Conservation (phyloP, 176 grass and related monocot species). For the Elymus sibiricus region DNA sequence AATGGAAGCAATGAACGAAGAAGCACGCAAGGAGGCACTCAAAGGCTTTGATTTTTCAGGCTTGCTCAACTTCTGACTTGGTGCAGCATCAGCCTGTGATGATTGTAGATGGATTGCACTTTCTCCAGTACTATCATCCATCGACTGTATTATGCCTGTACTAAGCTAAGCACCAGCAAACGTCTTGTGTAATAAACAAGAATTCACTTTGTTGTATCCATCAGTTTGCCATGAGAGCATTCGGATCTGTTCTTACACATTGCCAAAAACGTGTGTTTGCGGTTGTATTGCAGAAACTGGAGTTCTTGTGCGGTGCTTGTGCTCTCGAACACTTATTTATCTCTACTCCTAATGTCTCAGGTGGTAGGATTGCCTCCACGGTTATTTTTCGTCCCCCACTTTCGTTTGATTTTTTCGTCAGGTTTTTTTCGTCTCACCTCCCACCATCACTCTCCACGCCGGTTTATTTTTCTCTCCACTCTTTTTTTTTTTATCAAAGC, state of each 20-base stretch:
- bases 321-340: not conserved
- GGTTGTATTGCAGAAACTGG: not conserved
- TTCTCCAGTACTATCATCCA: not conserved
- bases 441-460: too few species aligned
- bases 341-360: too few species aligned
- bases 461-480: too few species aligned
- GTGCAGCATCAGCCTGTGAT: not conserved
- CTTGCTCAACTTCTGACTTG: not conserved
- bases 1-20: not conserved
- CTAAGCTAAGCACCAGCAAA: not conserved
- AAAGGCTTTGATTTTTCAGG: not conserved
- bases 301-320: not conserved
- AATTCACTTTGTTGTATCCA: not conserved
- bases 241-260: not conserved
- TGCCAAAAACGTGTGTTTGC: not conserved
- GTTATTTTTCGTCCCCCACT: too few species aligned
- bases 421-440: too few species aligned
- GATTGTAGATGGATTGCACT: not conserved
- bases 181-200: not conserved
- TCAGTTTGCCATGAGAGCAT: not conserved
- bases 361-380: too few species aligned
- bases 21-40: not conserved
- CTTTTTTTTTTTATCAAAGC: too few species aligned
- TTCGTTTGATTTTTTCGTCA: too few species aligned
- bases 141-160: not conserved